Percentiles rank a stretch among this genome's conserved stretches.
Evolutionary conservation across 495 filamentous ascomycete species (phyloP).

Genomic region (Oidiodendron maius): DNA sequence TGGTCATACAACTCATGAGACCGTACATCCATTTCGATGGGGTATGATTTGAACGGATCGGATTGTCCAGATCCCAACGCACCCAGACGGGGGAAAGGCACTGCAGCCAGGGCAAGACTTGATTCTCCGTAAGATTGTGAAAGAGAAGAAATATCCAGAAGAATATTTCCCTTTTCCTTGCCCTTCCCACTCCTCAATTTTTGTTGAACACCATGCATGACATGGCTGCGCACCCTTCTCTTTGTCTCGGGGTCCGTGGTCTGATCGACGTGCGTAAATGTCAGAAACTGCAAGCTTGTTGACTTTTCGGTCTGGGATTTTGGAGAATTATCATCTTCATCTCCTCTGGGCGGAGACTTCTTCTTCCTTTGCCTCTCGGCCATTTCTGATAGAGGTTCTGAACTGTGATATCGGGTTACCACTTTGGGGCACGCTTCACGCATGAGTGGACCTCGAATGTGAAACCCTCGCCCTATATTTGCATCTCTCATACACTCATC

Average conservation of each 20-base stretch:
- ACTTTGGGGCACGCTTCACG: too few relatives aligned
- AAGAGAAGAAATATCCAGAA: slow-evolving; percentile 8
- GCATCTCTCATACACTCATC: too few relatives aligned
- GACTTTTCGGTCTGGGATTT: not conserved
- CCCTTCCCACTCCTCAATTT: not conserved
- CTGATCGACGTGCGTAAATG: slow-evolving; percentile 8
- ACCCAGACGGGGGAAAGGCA: not conserved
- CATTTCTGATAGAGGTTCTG: too few relatives aligned
- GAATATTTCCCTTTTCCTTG: not conserved
- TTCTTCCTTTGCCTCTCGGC: too few relatives aligned
- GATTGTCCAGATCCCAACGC: slow-evolving; percentile 1
- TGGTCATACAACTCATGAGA: slow-evolving; percentile 9
- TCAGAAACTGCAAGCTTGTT: slow-evolving; percentile 4
- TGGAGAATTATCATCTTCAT: too few relatives aligned
- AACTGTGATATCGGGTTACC: too few relatives aligned
- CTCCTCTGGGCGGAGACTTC: too few relatives aligned
- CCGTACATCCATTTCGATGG: slow-evolving; percentile 7
- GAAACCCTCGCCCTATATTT: too few relatives aligned
- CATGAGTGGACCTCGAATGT: too few relatives aligned
- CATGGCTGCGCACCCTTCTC: slow-evolving; percentile 12
- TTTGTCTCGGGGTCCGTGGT: slow-evolving; percentile 6
- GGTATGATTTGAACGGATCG: slow-evolving; percentile 8
- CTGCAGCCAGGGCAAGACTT: not conserved
- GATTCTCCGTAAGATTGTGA: too few relatives aligned
- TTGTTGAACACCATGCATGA: slow-evolving; percentile 8